phyloP scores from a whole-genome alignment of 192 early-diverging fungal genomes.

The Entomortierella chlamydospora region DNA sequence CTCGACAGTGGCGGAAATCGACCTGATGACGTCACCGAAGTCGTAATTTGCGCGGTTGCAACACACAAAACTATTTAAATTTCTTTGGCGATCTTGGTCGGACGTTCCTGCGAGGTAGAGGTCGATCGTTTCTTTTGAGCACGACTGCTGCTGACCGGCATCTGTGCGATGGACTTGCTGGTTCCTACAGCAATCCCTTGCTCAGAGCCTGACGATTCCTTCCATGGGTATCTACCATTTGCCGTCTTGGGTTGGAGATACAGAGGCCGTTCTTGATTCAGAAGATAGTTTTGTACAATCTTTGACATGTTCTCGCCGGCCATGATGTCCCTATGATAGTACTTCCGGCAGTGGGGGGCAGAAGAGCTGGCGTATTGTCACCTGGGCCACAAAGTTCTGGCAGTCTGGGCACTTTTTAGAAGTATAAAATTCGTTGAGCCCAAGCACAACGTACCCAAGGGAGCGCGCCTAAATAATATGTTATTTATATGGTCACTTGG shows the following conservation, averaged over 20 bases:
- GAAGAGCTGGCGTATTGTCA: constrained; percentile 7
- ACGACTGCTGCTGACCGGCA: background rate
- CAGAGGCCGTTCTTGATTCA: constrained; percentile 10
- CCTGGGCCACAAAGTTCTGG: constrained; percentile 10
- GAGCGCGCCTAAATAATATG: constrained; percentile 4
- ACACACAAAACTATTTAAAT: too few species aligned
- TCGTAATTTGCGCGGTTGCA: too few species aligned
- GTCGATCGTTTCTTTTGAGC: constrained; percentile 3
- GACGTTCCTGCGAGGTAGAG: background rate
- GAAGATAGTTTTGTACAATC: background rate
- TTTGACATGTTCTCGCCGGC: constrained; percentile 18
- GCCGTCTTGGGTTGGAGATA: constrained; percentile 15
- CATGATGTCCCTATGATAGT: constrained; percentile 7
- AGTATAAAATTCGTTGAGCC: constrained; percentile 4
- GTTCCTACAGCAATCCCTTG: background rate
- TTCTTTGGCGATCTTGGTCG: too few species aligned
- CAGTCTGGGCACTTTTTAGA: constrained; percentile 11
- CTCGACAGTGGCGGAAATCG: too few species aligned
- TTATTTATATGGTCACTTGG: background rate
- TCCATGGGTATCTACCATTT: constrained; percentile 25
- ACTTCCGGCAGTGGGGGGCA: constrained; percentile 1
- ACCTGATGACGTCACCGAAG: too few species aligned
- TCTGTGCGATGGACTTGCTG: background rate
- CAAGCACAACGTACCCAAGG: constrained; percentile 17
- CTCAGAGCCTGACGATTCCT: background rate